Evolutionary conservation across 1,284 basidiomycete genomes (phyloP).

Genomic region (Leccinum ponderosum): DNA sequence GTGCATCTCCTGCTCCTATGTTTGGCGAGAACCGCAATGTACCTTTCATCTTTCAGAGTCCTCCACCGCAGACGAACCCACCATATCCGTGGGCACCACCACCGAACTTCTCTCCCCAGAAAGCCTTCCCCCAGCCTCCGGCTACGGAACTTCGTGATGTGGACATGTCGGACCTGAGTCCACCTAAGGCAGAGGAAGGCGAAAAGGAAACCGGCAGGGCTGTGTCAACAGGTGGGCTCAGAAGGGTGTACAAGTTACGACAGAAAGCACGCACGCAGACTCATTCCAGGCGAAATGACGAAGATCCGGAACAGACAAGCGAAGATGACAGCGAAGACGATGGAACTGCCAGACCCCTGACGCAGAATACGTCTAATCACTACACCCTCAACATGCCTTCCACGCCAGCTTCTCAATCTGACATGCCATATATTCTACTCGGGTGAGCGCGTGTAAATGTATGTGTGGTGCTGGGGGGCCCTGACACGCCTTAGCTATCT

Average conservation of each 20-base stretch:
- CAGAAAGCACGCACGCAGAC: slow-evolving; percentile 45
- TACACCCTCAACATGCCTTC: slow-evolving; percentile 79
- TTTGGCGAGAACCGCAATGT: slow-evolving; percentile 64
- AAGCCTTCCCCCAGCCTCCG: slow-evolving; percentile 52
- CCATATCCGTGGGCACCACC: slow-evolving; percentile 66
- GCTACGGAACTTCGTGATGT: slow-evolving; percentile 59
- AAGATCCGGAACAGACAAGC: slow-evolving; percentile 44
- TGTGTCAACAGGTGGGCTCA: slow-evolving; percentile 68
- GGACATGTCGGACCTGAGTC: slow-evolving; percentile 71
- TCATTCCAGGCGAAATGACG: slow-evolving; percentile 31
- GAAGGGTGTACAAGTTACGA: slow-evolving; percentile 66
- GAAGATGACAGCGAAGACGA: slow-evolving; percentile 43
- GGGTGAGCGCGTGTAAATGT: slow-evolving; percentile 51
- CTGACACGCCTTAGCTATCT: slow-evolving; percentile 63
- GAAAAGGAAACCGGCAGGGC: slow-evolving; percentile 45
- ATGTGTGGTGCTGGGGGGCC: slow-evolving; percentile 7
- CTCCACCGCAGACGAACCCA: slow-evolving; percentile 46
- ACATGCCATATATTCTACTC: slow-evolving; percentile 73
- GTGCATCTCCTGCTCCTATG: slow-evolving; percentile 45
- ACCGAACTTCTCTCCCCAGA: slow-evolving; percentile 53
- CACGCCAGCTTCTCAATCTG: slow-evolving; percentile 51
- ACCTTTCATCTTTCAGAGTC: slow-evolving; percentile 70
- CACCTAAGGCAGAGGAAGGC: slow-evolving; percentile 47
- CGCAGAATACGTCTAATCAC: slow-evolving; percentile 69
- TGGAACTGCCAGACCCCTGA: slow-evolving; percentile 39